Evolutionary conservation across 257 asterid species (phyloP), one percentile per base, ranked within the genome.

Genomic region (Solanum gracilifrons): DNA sequence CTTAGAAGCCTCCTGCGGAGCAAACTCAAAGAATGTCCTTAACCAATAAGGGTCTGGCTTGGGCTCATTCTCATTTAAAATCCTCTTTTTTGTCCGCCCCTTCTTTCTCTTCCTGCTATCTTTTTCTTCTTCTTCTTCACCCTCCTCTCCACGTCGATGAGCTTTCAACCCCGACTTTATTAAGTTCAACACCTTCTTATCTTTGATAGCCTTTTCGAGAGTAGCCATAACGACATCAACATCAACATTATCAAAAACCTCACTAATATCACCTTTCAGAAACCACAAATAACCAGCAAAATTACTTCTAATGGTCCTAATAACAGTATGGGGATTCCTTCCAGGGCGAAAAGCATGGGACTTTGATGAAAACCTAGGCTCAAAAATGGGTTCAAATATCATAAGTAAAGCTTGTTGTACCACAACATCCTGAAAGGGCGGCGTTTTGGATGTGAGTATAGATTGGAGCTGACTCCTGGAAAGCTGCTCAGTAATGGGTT

Each of bases 221-320:
- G 92, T 90, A 37, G 77, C 90, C 94, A 92, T 86, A 4, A 93
- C 92, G 32, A 92, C 87, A 92, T 95, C 85, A 7, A 48, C 87
- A 90, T 92, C 94, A 13, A 92, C 85, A 85, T 74, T 87, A 69
- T 91, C 88, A 36, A 93, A 76, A 86, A 96, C 83, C 87, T 90
- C 94, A 88, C 97, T 93, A 39, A 95, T 83, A 92, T 97, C 99
- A 39, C 98, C 98, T 89, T 93, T 92, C 43, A 95, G 88, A 90
- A 95, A 97, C 99, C 99, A 97, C 94, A 97, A 91, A 74, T 97
- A 97, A 41, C 99, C 99, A 29, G 99, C 99, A 89, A 95, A 97
- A 88, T 94, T 96, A 89, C 99, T 95, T 92, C 99, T 91, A 83
- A 97, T 93, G 16, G 99, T 95, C 91, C 99, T 92, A 88, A 97